phyloP scores from a whole-genome alignment of 352 stramenopile genomes.

The Globisporangium alternatum region DNA sequence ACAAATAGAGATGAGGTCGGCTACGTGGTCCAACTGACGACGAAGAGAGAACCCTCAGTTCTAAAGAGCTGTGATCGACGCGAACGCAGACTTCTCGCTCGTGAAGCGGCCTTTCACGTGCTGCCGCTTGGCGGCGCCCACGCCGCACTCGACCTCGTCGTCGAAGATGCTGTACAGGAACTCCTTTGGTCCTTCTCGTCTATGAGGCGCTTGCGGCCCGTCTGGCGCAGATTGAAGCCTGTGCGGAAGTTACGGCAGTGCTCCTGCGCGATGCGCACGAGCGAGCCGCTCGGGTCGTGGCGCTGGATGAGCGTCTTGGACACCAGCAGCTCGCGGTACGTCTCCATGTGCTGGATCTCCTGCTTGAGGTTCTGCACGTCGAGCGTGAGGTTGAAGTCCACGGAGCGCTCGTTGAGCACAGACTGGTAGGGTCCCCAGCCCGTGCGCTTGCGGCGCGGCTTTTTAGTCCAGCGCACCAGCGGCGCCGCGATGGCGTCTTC shows the following conservation, averaged over 20 bases:
- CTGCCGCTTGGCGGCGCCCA: conserved; percentile 50
- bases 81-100: conserved; percentile 47
- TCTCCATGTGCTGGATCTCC: conserved; percentile 31
- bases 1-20: neutral
- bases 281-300: conserved; percentile 25
- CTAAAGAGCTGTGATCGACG: conserved; percentile 66
- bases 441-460: conserved; percentile 5
- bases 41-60: conserved; percentile 8
- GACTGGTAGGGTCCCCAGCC: conserved; percentile 21
- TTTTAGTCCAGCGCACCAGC: conserved; percentile 9
- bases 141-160: conserved; percentile 24
- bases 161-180: conserved; percentile 43
- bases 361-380: conserved; percentile 38
- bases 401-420: conserved; percentile 27
- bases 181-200: conserved; percentile 24
- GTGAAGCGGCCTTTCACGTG: conserved; percentile 66
- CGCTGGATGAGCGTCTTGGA: conserved; percentile 22
- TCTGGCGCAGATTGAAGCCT: conserved; percentile 15
- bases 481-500: neutral
- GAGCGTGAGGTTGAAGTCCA: conserved; percentile 33
- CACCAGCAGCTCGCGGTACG: conserved; percentile 25
- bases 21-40: conserved; percentile 2
- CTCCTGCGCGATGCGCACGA: conserved; percentile 24
- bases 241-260: conserved; percentile 29
- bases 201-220: conserved; percentile 18